Percentiles rank a stretch among this genome's conserved stretches.
phyloP scores from a whole-genome alignment of 129 eudicot species.

The Lactuca sativa region DNA sequence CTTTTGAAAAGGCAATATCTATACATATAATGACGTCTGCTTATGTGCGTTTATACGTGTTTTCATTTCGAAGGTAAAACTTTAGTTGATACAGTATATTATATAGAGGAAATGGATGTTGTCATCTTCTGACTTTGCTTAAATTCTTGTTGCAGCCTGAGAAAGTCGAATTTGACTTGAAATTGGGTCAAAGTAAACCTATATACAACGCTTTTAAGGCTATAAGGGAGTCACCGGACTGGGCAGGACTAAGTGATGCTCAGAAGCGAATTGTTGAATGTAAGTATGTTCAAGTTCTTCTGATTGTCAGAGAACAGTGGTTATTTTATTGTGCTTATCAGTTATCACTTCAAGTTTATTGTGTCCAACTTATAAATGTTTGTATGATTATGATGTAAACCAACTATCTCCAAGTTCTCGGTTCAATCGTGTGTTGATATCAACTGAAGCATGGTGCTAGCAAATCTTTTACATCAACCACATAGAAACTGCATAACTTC shows the following conservation, averaged over 20 bases:
- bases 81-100: not conserved
- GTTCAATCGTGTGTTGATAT: not conserved
- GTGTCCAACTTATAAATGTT: not conserved
- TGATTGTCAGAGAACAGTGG: not conserved
- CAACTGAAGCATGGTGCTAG: not conserved
- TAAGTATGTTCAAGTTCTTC: conserved; percentile 32
- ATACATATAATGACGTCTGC: not conserved
- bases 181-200: conserved; percentile 92
- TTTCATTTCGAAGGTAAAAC: not conserved
- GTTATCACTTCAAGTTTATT: not conserved
- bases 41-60: conserved; percentile 1
- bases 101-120: not conserved
- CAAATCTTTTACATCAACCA: too few species aligned
- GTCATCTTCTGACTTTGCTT: conserved; percentile 10
- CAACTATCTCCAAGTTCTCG: not conserved
- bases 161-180: conserved; percentile 80
- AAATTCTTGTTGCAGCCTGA: conserved; percentile 71
- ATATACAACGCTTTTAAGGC: conserved; percentile 88
- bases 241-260: conserved; percentile 78
- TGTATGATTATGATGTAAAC: not conserved
- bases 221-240: conserved; percentile 75
- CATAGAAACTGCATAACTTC: too few species aligned
- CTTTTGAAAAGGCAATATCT: not conserved
- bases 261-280: conserved; percentile 91
- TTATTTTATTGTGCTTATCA: not conserved